Conservation (phyloP, 2,329 filamentous ascomycete genomes). For the Aaosphaeria pasadenensis region DNA sequence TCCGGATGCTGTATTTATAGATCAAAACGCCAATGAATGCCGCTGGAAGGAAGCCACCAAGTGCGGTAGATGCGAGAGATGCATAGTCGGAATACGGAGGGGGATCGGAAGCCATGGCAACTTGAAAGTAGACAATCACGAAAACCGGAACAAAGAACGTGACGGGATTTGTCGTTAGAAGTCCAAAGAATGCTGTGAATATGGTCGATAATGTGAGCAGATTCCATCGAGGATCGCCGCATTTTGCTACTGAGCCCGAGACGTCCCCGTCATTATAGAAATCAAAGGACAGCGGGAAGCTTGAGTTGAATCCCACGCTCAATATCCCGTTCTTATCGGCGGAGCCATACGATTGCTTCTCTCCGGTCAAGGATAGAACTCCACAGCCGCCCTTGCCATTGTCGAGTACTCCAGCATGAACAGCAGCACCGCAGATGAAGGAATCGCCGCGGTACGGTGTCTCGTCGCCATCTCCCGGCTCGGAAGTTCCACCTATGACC, state of each 20-base stretch:
- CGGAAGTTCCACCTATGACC: conserved; percentile 63
- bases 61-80: conserved; percentile 26
- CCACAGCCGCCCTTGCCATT: conserved; percentile 33
- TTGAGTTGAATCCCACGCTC: conserved; percentile 30
- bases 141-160: conserved; percentile 30
- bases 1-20: conserved; percentile 24
- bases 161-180: conserved; percentile 27
- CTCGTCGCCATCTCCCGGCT: conserved; percentile 11
- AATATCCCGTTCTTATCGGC: conserved; percentile 26
- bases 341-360: conserved; percentile 18
- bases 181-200: conserved; percentile 26
- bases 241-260: conserved; percentile 14
- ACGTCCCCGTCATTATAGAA: conserved; percentile 19
- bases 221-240: conserved; percentile 32
- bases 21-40: conserved; percentile 27
- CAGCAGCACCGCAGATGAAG: conserved; percentile 36
- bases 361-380: conserved; percentile 23
- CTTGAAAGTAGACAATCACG: conserved; percentile 31
- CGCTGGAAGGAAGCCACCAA: conserved; percentile 33
- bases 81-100: conserved; percentile 26
- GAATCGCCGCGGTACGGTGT: conserved; percentile 35
- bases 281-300: conserved; percentile 32
- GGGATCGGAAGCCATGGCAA: conserved; percentile 36
- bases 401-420: conserved; percentile 30
- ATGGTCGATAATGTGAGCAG: conserved; percentile 30